These are phyloP conservation scores for Abrus precatorius DNA, from an alignment of 306 rosid genomes.

Conservation along the genomic window DNA sequence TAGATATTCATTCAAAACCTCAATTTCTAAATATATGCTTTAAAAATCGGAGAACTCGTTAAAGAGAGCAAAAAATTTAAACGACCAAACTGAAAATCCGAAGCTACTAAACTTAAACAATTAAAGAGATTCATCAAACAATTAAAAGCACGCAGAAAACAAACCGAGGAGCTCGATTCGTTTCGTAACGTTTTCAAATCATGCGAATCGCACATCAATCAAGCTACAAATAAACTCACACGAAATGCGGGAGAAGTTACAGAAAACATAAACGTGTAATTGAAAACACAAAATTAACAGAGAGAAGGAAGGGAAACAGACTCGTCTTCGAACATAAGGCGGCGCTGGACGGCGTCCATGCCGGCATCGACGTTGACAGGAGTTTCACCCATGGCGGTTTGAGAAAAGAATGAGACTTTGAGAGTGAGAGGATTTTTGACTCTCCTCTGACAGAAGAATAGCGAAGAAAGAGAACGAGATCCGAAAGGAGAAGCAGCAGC, in stretches of 20 bases:
- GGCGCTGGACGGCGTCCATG: slow-evolving; percentile 99
- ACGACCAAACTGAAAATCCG: slow-evolving; percentile 13
- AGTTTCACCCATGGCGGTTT: slow-evolving; percentile 68
- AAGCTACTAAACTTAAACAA: neutral
- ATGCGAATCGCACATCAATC: neutral
- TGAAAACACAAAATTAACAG: neutral
- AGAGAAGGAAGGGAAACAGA: slow-evolving; percentile 47
- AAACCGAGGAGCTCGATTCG: neutral
- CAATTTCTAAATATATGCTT: neutral
- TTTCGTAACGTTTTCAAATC: neutral
- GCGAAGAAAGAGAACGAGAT: slow-evolving; percentile 31
- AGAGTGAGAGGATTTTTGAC: neutral
- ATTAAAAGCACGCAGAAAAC: neutral
- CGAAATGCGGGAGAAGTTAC: neutral
- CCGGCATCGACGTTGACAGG: slow-evolving; percentile 61
- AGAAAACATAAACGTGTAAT: neutral
- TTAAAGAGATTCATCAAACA: neutral
- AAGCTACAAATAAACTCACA: neutral
- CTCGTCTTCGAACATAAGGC: slow-evolving; percentile 99
- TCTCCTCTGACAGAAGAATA: neutral
- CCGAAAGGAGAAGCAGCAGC: slow-evolving; percentile 14
- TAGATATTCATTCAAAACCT: neutral
- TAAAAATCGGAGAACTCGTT: neutral
- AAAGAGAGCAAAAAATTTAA: neutral
- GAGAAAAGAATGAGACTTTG: slow-evolving; percentile 50